These are phyloP conservation scores for Lipomyces spencermartinsiae DNA, from an alignment of 805 yeast genomes.

Conservation along the genomic window DNA sequence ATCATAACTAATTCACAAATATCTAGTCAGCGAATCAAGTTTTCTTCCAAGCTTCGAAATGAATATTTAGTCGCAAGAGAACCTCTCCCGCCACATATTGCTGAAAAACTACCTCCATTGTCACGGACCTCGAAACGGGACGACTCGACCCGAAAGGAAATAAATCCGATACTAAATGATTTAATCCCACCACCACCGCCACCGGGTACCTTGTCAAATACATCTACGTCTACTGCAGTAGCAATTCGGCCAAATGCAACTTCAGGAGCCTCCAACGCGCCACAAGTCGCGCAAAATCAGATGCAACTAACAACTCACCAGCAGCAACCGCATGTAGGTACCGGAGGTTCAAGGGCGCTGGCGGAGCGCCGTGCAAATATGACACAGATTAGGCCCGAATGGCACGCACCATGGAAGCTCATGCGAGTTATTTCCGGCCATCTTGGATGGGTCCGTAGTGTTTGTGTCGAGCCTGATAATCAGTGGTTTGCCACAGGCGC, in stretches of 20 bases:
- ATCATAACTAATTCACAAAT: not conserved
- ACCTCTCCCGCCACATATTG: constrained; percentile 42
- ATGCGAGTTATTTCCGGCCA: constrained; percentile 84
- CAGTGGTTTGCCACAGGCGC: constrained; percentile 94
- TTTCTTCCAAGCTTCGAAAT: constrained; percentile 30
- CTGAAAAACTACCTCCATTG: constrained; percentile 38
- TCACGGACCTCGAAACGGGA: constrained; percentile 21
- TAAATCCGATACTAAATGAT: constrained; percentile 27
- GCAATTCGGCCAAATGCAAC: constrained; percentile 10
- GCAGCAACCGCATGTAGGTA: constrained; percentile 7
- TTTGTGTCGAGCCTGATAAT: constrained; percentile 83
- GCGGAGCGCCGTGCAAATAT: constrained; percentile 33
- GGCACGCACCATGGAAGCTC: constrained; percentile 75
- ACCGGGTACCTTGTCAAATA: constrained; percentile 26
- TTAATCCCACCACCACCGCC: constrained; percentile 33
- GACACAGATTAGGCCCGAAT: constrained; percentile 41
- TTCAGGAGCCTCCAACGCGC: not conserved
- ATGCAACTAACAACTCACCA: constrained; percentile 15
- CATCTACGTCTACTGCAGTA: constrained; percentile 25
- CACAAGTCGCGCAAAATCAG: not conserved
- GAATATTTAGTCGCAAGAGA: constrained; percentile 39
- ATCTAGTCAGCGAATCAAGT: constrained; percentile 29
- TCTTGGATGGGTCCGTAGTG: constrained; percentile 88
- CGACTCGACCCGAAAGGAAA: constrained; percentile 26
- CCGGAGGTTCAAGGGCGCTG: constrained; percentile 23